A percentile compares a stretch with the other conserved stretches of the same genome.
phyloP scores from a whole-genome alignment of 164 flowering plant species.

The Aristolochia californica region DNA sequence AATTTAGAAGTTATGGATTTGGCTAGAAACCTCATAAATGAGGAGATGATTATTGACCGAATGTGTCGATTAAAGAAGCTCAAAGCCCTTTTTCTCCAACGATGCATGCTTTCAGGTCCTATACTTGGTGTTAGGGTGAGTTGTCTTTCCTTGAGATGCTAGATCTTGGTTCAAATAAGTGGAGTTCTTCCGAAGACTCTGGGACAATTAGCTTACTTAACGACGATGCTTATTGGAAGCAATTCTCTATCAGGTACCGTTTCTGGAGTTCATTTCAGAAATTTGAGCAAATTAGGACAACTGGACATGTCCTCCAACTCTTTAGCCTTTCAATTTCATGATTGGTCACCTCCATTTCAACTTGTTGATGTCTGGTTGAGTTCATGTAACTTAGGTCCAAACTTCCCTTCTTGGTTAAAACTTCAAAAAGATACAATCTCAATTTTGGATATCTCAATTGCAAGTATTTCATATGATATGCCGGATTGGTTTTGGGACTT shows the following conservation, averaged over 20 bases:
- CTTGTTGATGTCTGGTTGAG: background rate
- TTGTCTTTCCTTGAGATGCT: background rate
- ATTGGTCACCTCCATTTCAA: constrained; percentile 7
- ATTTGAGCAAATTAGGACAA: background rate
- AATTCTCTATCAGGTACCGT: constrained; percentile 5
- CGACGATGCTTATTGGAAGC: background rate
- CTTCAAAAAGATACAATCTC: too few relatives aligned
- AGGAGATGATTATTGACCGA: constrained; percentile 2
- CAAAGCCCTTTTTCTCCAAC: background rate
- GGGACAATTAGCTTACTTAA: background rate
- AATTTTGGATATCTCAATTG: too few relatives aligned
- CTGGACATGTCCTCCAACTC: background rate
- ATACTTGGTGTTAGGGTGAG: constrained; percentile 12
- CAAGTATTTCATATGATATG: too few relatives aligned
- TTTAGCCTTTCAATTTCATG: background rate
- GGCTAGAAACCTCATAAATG: background rate
- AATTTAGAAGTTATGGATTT: background rate
- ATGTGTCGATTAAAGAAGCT: constrained; percentile 3
- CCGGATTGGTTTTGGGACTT: constrained; percentile 5
- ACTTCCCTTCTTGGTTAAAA: too few relatives aligned
- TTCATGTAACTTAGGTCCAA: too few relatives aligned
- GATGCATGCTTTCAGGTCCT: constrained; percentile 13
- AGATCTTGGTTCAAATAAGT: background rate
- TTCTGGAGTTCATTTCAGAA: background rate
- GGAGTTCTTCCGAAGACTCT: background rate